These are phyloP conservation scores for Candida coleopterorum DNA, from an alignment of 805 yeast species.

Conservation along the genomic window DNA sequence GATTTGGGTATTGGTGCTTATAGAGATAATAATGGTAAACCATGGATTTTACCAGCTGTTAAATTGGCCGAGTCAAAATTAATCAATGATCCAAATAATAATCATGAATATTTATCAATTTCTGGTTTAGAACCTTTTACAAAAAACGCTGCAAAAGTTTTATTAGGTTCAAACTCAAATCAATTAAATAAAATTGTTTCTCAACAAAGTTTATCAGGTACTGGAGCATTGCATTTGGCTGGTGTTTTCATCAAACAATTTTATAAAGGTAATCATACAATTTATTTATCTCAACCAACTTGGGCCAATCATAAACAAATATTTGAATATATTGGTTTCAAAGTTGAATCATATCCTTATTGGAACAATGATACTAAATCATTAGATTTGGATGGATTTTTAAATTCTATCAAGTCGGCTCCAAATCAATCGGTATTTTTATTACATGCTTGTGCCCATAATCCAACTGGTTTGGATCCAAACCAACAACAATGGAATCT, in stretches of 20 bases:
- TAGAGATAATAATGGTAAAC: conserved; percentile 64
- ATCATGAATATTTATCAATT: conserved; percentile 88
- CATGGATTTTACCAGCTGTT: conserved; percentile 70
- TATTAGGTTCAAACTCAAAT: conserved; percentile 58
- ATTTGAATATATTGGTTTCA: conserved; percentile 65
- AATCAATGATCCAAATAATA: conserved; percentile 53
- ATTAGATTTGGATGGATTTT: conserved; percentile 66
- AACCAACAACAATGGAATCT: conserved; percentile 72
- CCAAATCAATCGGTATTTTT: conserved; percentile 73
- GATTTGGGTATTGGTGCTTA: conserved; percentile 85
- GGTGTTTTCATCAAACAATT: conserved; percentile 62
- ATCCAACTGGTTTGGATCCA: conserved; percentile 97
- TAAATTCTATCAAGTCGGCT: conserved; percentile 59
- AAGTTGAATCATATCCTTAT: conserved; percentile 73
- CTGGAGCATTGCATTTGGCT: conserved; percentile 88
- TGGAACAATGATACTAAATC: conserved; percentile 72
- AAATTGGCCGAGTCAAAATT: conserved; percentile 62
- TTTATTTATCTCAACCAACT: conserved; percentile 85
- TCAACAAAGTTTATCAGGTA: conserved; percentile 78
- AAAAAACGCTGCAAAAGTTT: conserved; percentile 64
- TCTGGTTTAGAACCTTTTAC: conserved; percentile 69
- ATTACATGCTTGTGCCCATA: conserved; percentile 95
- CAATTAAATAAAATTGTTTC: conserved; percentile 54
- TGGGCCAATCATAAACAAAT: conserved; percentile 96
- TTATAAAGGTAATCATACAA: conserved; percentile 34